Base-by-base conservation (phyloP, 306 rosid species). In the Lotus japonicus region DNA sequence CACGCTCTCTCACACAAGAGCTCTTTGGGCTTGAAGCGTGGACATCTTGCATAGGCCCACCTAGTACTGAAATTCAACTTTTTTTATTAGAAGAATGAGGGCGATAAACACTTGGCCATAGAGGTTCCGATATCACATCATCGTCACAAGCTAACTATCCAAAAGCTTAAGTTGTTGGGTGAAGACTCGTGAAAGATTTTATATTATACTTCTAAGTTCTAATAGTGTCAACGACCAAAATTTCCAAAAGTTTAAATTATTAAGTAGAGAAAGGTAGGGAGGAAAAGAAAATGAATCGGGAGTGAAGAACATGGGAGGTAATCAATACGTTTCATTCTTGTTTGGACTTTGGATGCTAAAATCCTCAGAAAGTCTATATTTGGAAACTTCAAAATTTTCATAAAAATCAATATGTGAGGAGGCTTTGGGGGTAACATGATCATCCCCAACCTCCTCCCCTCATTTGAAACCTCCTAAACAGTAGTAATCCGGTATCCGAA, bases 231-330 rank as follows among this genome's bases (percentile, higher is more conserved):
- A 18, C 38, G 63, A 17, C 35, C 5, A 6, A 52, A 13, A 11
- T 13, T 43, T 15, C 4, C 57, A 11, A 28, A 70, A 70, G 21
- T 56, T 28, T 28, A 28, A 10, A 17, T 36, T 11, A 19, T 51
- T 36, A 10, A 14, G 71, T 36, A 35, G 51, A 67, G 38, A 19
- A 49, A 48, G 36, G 58, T 5, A 66, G 3, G 19, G 51, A 51
- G 50, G 39, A 35, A 66, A 66, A 51, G 61, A 41, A 35, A 51
- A 67, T 38, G 39, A 66, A 67, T 36, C n/a, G 46, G 56, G 7
- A 38, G 36, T 31, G 36, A 31, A 31, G 36, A 5, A 31, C 7
- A 31, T 31, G 6, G 36, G 36, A 4, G 36, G 36, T 35, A 56
- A 36, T 16, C 39, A 11, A 23, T 12, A 18, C 26, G 45, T 55